Evolutionary conservation across 2,329 filamentous ascomycete species (phyloP).

Genomic region (Pseudogymnoascus sp.): DNA sequence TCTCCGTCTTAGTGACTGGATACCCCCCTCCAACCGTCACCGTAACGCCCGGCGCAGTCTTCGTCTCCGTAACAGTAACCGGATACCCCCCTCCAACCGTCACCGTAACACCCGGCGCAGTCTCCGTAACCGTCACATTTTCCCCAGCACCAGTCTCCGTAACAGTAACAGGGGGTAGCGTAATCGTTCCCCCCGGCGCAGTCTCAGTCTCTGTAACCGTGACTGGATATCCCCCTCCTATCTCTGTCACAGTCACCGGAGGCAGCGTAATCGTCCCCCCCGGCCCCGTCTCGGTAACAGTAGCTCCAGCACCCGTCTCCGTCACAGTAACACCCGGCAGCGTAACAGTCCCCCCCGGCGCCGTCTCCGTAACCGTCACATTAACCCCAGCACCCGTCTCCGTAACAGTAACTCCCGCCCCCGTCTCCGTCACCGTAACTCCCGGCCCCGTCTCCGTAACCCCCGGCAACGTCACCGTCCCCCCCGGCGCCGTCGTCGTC

Average conservation of each 20-base stretch:
- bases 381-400: too few species aligned
- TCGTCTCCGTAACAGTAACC: too few species aligned
- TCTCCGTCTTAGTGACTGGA: neutral
- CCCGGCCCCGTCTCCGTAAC: neutral
- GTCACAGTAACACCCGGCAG: too few species aligned
- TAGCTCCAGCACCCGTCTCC: too few species aligned
- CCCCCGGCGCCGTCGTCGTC: neutral
- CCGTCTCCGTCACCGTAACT: neutral
- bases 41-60: conserved; percentile 9
- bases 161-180: neutral
- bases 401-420: too few species aligned
- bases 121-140: conserved; percentile 15
- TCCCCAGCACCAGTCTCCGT: neutral
- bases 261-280: neutral
- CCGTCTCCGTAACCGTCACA: too few species aligned
- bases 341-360: too few species aligned
- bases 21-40: conserved; percentile 10
- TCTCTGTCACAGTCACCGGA: neutral
- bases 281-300: neutral
- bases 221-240: neutral
- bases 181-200: neutral
- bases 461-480: neutral
- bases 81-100: too few species aligned
- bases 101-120: neutral
- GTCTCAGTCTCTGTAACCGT: neutral